Evolutionary conservation across 2,329 filamentous ascomycete genomes (phyloP).

Genomic region (Drechmeria coniospora): DNA sequence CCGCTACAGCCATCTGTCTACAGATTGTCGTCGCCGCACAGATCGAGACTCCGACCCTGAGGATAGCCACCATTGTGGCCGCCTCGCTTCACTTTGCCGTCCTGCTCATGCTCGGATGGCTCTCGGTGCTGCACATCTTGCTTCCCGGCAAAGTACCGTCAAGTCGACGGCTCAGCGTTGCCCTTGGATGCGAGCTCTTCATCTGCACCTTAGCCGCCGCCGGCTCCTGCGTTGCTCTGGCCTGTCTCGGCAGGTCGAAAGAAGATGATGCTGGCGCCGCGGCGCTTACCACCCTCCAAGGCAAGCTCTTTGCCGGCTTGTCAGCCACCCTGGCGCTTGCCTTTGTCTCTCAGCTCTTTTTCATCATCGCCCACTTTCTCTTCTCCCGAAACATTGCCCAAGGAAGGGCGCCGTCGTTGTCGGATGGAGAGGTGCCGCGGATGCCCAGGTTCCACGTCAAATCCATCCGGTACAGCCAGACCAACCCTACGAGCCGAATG

Average conservation of each 20-base stretch:
- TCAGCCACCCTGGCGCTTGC: constrained; percentile 29
- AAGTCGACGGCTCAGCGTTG: constrained; percentile 9
- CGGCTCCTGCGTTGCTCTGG: constrained; percentile 28
- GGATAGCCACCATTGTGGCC: constrained; percentile 11
- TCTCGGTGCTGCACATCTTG: constrained; percentile 18
- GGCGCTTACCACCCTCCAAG: constrained; percentile 5
- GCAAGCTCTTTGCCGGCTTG: constrained; percentile 25
- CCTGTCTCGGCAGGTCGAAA: constrained; percentile 16
- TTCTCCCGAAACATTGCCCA: constrained; percentile 15
- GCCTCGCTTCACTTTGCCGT: constrained; percentile 13
- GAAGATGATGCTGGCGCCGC: constrained; percentile 2
- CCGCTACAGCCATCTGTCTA: constrained; percentile 6
- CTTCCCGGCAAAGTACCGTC: constrained; percentile 10
- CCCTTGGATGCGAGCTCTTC: constrained; percentile 17
- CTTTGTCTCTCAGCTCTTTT: constrained; percentile 31
- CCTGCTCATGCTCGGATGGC: constrained; percentile 11
- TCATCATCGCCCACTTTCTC: constrained; percentile 29
- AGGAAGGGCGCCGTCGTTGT: constrained; percentile 10
- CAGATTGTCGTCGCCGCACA: constrained; percentile 6
- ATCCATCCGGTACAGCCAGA: constrained; percentile 35
- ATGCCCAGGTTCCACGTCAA: constrained; percentile 24
- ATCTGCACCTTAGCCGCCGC: constrained; percentile 28
- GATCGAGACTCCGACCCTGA: constrained; percentile 2
- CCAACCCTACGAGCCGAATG: constrained; percentile 17
- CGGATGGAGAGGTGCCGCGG: constrained; percentile 10